Evolutionary conservation across 2,329 filamentous ascomycete species (phyloP).

Genomic region (Hypoxylon sp.): DNA sequence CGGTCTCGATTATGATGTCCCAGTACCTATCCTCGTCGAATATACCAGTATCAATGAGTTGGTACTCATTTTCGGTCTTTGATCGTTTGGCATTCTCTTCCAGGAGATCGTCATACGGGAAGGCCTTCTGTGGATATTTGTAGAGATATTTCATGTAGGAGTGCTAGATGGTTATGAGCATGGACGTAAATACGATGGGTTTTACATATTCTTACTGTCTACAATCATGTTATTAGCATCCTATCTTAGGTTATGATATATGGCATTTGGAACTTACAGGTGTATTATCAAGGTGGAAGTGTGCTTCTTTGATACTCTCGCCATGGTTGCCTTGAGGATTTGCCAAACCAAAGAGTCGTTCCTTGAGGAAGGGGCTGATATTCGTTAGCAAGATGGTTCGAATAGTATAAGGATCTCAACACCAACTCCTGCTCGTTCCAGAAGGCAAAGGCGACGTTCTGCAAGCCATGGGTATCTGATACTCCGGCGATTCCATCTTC

Average conservation of each 20-base stretch:
- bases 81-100: slow-evolving; percentile 82
- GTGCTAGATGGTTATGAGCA: slow-evolving; percentile 64
- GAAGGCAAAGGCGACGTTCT: slow-evolving; percentile 95
- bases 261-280: slow-evolving; percentile 59
- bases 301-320: slow-evolving; percentile 94
- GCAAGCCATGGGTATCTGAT: slow-evolving; percentile 85
- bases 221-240: slow-evolving; percentile 40
- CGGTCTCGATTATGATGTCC: slow-evolving; percentile 97
- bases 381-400: slow-evolving; percentile 50
- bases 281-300: slow-evolving; percentile 96
- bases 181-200: slow-evolving; percentile 9
- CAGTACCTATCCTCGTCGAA: slow-evolving; percentile 93
- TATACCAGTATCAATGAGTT: slow-evolving; percentile 85
- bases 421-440: slow-evolving; percentile 95
- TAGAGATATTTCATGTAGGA: slow-evolving; percentile 99
- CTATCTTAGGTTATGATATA: background rate
- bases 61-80: slow-evolving; percentile 85
- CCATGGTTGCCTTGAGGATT: slow-evolving; percentile 98
- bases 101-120: slow-evolving; percentile 89
- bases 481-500: slow-evolving; percentile 97
- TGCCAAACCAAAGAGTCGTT: slow-evolving; percentile 91
- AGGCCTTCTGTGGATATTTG: slow-evolving; percentile 92
- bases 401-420: slow-evolving; percentile 1
- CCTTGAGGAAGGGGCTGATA: slow-evolving; percentile 86
- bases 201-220: slow-evolving; percentile 55